These are phyloP conservation scores for Daldinia grandis DNA, from an alignment of 495 filamentous ascomycete species.

Conservation along the genomic window DNA sequence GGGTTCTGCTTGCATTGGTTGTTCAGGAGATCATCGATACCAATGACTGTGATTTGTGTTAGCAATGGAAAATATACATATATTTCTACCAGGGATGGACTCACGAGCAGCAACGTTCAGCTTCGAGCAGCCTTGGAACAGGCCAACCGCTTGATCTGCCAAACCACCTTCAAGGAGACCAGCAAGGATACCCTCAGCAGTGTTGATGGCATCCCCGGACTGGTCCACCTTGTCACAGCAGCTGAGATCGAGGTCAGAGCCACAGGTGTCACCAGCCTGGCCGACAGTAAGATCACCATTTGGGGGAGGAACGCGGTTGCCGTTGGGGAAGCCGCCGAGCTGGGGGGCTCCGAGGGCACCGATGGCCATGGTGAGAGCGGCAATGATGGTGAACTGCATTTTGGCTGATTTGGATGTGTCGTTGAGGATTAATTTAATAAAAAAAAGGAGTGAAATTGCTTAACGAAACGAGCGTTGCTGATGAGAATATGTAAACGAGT, in stretches of 20 bases:
- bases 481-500: constrained; percentile 42
- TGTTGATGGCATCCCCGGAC: constrained; percentile 54
- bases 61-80: background rate
- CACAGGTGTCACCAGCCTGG: constrained; percentile 59
- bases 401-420: constrained; percentile 38
- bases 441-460: constrained; percentile 23
- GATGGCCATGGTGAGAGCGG: constrained; percentile 45
- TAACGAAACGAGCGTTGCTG: constrained; percentile 35
- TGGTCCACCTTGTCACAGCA: constrained; percentile 59
- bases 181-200: constrained; percentile 33
- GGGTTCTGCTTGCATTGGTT: constrained; percentile 63
- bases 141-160: constrained; percentile 28
- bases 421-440: constrained; percentile 10
- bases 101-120: constrained; percentile 42
- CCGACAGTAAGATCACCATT: constrained; percentile 56
- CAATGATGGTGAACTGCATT: constrained; percentile 47
- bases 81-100: background rate
- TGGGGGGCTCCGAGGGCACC: constrained; percentile 39
- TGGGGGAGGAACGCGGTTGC: constrained; percentile 46
- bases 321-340: constrained; percentile 17
- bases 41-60: constrained; percentile 40
- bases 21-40: constrained; percentile 56
- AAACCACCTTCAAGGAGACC: constrained; percentile 42
- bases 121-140: constrained; percentile 47
- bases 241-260: constrained; percentile 51